Conservation (phyloP, 1,284 basidiomycete species). For the Cystobasidiaceae sp. region DNA sequence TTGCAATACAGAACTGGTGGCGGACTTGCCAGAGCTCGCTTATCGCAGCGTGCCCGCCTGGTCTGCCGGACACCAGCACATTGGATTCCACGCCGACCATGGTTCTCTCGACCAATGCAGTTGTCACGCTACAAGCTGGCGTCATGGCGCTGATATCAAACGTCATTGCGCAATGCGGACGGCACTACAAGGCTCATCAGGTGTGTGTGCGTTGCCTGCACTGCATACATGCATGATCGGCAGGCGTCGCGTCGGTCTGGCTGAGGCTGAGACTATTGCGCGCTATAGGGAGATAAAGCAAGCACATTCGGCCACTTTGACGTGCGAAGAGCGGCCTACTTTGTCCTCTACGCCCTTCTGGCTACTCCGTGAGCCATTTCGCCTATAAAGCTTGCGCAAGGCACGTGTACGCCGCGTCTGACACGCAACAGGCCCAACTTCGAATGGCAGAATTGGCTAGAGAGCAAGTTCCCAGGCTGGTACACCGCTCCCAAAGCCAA, state of each 20-base stretch:
- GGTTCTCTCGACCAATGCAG: background rate
- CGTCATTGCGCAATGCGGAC: slow-evolving; percentile 15
- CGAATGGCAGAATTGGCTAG: slow-evolving; percentile 18
- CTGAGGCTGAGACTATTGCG: slow-evolving; percentile 61
- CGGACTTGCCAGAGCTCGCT: no score
- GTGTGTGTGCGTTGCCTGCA: background rate
- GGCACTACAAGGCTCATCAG: no score
- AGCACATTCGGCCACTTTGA: background rate
- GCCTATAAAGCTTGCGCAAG: background rate
- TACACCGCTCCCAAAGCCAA: background rate
- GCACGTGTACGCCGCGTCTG: no score
- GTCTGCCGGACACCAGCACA: background rate
- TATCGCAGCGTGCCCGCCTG: no score
- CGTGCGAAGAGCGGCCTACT: background rate
- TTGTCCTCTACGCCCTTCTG: slow-evolving; percentile 18
- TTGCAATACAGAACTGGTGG: background rate
- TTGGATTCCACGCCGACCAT: background rate
- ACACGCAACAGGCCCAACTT: background rate
- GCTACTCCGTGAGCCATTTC: slow-evolving; percentile 63
- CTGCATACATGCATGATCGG: background rate
- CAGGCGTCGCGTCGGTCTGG: slow-evolving; percentile 43
- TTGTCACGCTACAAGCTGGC: slow-evolving; percentile 5
- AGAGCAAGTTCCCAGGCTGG: slow-evolving; percentile 4
- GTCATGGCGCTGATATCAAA: slow-evolving; percentile 20
- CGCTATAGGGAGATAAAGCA: slow-evolving; percentile 62